phyloP scores from a whole-genome alignment of 2,329 filamentous ascomycete genomes.

The Fusarium sp. region DNA sequence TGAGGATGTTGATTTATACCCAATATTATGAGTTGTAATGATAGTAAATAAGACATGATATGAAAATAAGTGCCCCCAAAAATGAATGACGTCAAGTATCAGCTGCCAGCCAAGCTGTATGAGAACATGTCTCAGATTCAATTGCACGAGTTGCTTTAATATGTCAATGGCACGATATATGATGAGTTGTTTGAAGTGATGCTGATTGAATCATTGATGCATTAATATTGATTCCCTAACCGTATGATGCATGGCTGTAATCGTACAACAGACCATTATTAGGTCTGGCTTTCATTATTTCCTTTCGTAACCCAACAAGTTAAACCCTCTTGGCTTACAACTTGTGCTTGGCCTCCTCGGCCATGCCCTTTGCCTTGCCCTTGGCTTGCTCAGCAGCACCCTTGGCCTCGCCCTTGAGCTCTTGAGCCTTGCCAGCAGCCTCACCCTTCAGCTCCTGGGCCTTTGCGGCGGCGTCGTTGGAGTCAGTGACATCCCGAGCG shows the following conservation, averaged over 20 bases:
- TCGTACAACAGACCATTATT: slow-evolving; percentile 32
- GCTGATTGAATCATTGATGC: slow-evolving; percentile 8
- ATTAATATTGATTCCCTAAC: slow-evolving; percentile 29
- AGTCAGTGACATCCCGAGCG: neutral
- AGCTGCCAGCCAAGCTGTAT: neutral
- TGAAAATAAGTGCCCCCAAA: neutral
- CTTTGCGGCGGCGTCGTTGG: slow-evolving; percentile 51
- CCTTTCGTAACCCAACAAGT: neutral
- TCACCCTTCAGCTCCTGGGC: slow-evolving; percentile 55
- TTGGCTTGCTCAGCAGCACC: slow-evolving; percentile 53
- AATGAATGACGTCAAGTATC: slow-evolving; percentile 13
- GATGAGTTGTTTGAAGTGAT: neutral
- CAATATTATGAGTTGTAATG: neutral
- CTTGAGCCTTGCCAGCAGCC: slow-evolving; percentile 55
- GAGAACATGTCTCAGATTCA: neutral
- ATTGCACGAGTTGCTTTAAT: neutral
- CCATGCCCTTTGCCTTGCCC: slow-evolving; percentile 46
- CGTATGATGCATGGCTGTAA: slow-evolving; percentile 37
- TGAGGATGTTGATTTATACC: neutral
- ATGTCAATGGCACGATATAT: too few relatives aligned
- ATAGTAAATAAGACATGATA: neutral
- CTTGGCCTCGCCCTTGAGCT: slow-evolving; percentile 57
- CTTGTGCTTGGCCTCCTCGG: slow-evolving; percentile 38
- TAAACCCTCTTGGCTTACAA: slow-evolving; percentile 18
- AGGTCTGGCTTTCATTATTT: slow-evolving; percentile 23